Percentiles rank a stretch among this genome's conserved stretches.
Conservation (phyloP, 2,329 filamentous ascomycete species). For the Exserohilum turcica region DNA sequence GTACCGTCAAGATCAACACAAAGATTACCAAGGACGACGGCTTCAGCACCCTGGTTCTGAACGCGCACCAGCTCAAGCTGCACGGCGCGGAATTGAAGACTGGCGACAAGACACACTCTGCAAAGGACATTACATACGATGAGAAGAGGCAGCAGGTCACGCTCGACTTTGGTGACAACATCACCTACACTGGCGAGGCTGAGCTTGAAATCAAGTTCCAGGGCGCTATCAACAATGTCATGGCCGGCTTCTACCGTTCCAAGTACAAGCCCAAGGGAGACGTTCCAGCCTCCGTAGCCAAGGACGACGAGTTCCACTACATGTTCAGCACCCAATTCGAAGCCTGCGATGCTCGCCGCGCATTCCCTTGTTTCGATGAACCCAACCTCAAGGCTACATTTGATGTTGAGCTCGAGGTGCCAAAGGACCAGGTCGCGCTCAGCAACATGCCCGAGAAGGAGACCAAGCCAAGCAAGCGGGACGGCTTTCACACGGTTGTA, state of each 20-base stretch:
- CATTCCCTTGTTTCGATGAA: slow-evolving; percentile 98
- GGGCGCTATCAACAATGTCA: slow-evolving; percentile 80
- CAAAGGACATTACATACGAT: slow-evolving; percentile 77
- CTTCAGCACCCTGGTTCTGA: slow-evolving; percentile 79
- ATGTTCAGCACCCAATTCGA: slow-evolving; percentile 96
- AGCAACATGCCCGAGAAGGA: slow-evolving; percentile 95
- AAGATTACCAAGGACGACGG: slow-evolving; percentile 66
- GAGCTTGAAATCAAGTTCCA: slow-evolving; percentile 73
- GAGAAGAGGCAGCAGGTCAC: slow-evolving; percentile 82
- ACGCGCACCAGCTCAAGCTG: slow-evolving; percentile 82
- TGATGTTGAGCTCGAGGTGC: slow-evolving; percentile 90
- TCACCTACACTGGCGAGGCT: slow-evolving; percentile 70
- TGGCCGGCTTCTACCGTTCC: slow-evolving; percentile 92
- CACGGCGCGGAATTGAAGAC: slow-evolving; percentile 67
- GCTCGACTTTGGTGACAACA: slow-evolving; percentile 73
- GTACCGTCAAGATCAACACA: slow-evolving; percentile 78
- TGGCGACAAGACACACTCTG: slow-evolving; percentile 62
- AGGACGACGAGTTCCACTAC: slow-evolving; percentile 67
- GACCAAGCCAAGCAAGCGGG: slow-evolving; percentile 72
- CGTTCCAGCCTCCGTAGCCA: slow-evolving; percentile 77
- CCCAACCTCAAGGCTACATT: slow-evolving; percentile 96
- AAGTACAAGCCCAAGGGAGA: slow-evolving; percentile 84
- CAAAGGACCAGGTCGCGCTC: slow-evolving; percentile 82
- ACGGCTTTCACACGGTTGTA: slow-evolving; percentile 74
- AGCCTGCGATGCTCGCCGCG: slow-evolving; percentile 89